Evolutionary conservation across 768 basidiomycete genomes (phyloP), one percentile per base, ranked within the genome.

Genomic region (Mycena filopes): DNA sequence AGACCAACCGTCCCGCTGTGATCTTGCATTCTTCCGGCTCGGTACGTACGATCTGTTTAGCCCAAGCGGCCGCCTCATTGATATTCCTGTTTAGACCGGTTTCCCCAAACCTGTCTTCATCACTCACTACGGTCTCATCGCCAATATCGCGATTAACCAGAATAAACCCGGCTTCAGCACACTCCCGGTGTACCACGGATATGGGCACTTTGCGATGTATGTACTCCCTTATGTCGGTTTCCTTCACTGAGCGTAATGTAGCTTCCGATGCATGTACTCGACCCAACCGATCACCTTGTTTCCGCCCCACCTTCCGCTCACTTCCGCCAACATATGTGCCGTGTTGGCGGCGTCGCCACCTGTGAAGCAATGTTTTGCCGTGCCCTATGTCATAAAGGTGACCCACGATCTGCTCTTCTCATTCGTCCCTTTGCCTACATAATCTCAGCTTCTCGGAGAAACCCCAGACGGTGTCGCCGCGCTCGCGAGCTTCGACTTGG

Each of bases 21-120:
- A 79, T 82, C 50, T 69, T 86, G 51, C 84, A 86, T 65, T 82
- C 81, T 6, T 80, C 79, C 3, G 84, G 84, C 29, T 77, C 76
- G 33, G 77, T 78, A 60, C 25, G 77, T 78, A 60, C 25, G 69
- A 60, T 46, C 7, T 55, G 31, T 36, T 40, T 36, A 10, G 31
- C 10, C 18, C 21, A 29, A 9, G 18, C 13, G 20, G 6, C 3
- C 28, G 11, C n/a, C 18, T n/a, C 26, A n/a, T 36, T 36, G n/a
- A 33, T 55, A 10, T 16, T 25, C 25, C 23, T 10, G 15, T 31
- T 9, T 13, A 74, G 73, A 86, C 86, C 15, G 86, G 86, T 1
- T 82, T 78, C 53, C 86, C 86, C 2, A 86, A 79, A 71, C 81
- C 78, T 26, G 83, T 82, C 29, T 69, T 71, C 43, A 66, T 75